phyloP scores from a whole-genome alignment of 2,329 filamentous ascomycete species.

The Aspergillus neoniger region DNA sequence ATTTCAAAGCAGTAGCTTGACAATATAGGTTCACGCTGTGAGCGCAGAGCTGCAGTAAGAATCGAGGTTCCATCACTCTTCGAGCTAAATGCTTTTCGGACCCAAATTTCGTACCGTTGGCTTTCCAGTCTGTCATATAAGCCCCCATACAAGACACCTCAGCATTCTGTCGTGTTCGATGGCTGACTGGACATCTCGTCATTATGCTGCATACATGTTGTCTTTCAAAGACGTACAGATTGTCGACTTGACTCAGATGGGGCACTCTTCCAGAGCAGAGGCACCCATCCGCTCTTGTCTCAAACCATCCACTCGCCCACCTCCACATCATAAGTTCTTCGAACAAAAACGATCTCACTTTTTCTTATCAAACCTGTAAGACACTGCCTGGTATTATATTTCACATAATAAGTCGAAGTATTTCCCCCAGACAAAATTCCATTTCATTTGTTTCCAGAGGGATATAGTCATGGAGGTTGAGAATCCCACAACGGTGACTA shows the following conservation, averaged over 20 bases:
- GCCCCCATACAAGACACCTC: too few relatives aligned
- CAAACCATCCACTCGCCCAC: not conserved
- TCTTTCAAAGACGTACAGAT: not conserved
- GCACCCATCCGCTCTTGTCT: not conserved
- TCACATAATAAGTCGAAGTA: not conserved
- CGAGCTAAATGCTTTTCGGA: too few relatives aligned
- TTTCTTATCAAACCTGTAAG: not conserved
- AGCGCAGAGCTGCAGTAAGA: too few relatives aligned
- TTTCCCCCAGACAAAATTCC: not conserved
- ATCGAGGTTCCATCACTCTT: too few relatives aligned
- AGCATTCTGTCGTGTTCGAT: not conserved
- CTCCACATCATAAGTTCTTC: not conserved
- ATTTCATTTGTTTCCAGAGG: not conserved
- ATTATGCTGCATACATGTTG: not conserved
- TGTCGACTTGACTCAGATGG: not conserved
- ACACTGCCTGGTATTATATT: not conserved
- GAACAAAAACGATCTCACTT: not conserved
- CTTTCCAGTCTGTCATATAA: too few relatives aligned
- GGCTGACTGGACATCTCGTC: not conserved
- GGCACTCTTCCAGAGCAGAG: not conserved
- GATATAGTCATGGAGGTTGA: not conserved
- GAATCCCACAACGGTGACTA: not conserved
- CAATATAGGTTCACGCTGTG: too few relatives aligned
- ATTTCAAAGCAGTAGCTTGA: too few relatives aligned
- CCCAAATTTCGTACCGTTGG: too few relatives aligned